Percentiles rank a stretch among this genome's conserved stretches.
These are phyloP conservation scores for Exophiala phaeomuriformis DNA, from an alignment of 2,329 filamentous ascomycete species.

Conservation along the genomic window DNA sequence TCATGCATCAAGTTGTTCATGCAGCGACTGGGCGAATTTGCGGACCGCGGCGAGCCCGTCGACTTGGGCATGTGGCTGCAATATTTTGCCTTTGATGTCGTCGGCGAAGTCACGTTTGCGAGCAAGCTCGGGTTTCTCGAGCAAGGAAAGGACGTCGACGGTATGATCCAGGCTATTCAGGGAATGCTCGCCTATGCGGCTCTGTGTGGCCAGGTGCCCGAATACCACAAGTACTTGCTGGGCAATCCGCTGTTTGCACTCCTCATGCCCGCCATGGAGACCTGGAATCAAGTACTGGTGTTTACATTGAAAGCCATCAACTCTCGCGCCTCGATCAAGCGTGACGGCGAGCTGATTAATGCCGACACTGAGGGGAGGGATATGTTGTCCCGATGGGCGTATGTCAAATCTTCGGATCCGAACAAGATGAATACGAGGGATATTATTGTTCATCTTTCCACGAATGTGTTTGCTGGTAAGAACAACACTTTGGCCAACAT, in stretches of 20 bases:
- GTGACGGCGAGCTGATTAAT: constrained; percentile 28
- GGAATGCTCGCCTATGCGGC: constrained; percentile 29
- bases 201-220: constrained; percentile 29
- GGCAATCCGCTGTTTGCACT: constrained; percentile 31
- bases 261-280: constrained; percentile 33
- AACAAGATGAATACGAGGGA: constrained; percentile 29
- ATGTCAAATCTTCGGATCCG: constrained; percentile 29
- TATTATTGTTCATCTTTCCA: constrained; percentile 29
- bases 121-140: constrained; percentile 40
- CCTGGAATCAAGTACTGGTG: constrained; percentile 31
- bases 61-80: constrained; percentile 54
- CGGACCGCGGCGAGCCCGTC: constrained; percentile 33
- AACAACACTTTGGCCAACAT: neutral
- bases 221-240: constrained; percentile 28
- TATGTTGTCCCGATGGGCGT: constrained; percentile 31
- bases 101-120: constrained; percentile 38
- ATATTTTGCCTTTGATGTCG: constrained; percentile 39
- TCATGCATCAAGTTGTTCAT: constrained; percentile 53
- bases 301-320: constrained; percentile 34
- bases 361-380: constrained; percentile 23
- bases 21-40: constrained; percentile 37
- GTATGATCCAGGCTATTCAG: constrained; percentile 31
- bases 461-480: constrained; percentile 29
- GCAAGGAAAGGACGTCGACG: constrained; percentile 35
- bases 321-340: constrained; percentile 24